Percentiles rank a stretch among this genome's conserved stretches.
Evolutionary conservation across 2,329 filamentous ascomycete species (phyloP).

Genomic region (Thielaviopsis punctulata): DNA sequence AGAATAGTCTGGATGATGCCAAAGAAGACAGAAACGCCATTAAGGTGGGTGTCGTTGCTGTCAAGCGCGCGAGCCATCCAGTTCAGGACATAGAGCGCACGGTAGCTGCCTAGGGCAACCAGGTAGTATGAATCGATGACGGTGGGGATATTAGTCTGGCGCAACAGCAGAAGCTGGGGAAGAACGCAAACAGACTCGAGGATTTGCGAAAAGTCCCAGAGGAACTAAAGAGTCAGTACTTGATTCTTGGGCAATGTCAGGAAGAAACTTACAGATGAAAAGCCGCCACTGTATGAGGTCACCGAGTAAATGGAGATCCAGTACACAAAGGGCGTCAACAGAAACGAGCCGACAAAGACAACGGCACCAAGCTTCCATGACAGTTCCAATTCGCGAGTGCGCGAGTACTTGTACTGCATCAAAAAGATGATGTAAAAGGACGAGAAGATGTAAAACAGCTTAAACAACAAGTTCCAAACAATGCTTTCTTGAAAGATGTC

Average conservation of each 20-base stretch:
- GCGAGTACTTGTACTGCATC: conserved; percentile 73
- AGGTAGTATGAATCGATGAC: conserved; percentile 97
- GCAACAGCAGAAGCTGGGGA: conserved; percentile 76
- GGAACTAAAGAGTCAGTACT: conserved; percentile 33
- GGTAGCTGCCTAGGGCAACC: conserved; percentile 70
- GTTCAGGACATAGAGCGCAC: conserved; percentile 76
- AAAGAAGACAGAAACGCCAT: conserved; percentile 65
- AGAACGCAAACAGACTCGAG: conserved; percentile 84
- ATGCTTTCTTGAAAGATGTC: conserved; percentile 49
- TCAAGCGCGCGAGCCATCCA: conserved; percentile 62
- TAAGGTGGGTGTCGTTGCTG: conserved; percentile 38
- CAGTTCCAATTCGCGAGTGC: conserved; percentile 77
- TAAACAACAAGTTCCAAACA: conserved; percentile 63
- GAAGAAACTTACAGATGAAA: conserved; percentile 29
- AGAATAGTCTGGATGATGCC: conserved; percentile 78
- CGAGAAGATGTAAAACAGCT: conserved; percentile 72
- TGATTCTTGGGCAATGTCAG: background rate
- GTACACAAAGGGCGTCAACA: conserved; percentile 49
- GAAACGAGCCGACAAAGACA: conserved; percentile 45
- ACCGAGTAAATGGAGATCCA: conserved; percentile 2
- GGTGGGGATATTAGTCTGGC: conserved; percentile 88
- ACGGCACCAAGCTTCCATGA: conserved; percentile 80
- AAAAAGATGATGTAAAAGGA: conserved; percentile 74
- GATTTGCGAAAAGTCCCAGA: conserved; percentile 80
- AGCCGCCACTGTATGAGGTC: conserved; percentile 14